phyloP scores from a whole-genome alignment of 129 eudicot genomes.

The carrot (Daucus carota) region DNA sequence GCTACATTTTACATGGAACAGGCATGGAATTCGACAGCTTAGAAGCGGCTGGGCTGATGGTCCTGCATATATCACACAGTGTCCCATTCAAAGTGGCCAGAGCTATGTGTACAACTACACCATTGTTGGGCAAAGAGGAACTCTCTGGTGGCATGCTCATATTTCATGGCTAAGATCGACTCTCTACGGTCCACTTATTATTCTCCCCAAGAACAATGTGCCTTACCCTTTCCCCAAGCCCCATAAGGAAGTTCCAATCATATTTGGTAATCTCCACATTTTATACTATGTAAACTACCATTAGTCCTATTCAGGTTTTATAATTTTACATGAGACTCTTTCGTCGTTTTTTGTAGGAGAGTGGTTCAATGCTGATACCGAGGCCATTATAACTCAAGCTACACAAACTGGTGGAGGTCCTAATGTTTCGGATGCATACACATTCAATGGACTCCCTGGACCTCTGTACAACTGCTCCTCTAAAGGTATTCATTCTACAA shows the following conservation, averaged over 20 bases:
- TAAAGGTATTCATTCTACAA: conserved; percentile 20
- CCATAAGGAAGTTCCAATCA: conserved; percentile 38
- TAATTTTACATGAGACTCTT: background rate
- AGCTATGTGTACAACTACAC: conserved; percentile 40
- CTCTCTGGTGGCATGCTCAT: conserved; percentile 46
- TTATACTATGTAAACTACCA: background rate
- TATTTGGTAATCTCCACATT: conserved; percentile 22
- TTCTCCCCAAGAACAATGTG: conserved; percentile 34
- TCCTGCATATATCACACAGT: conserved; percentile 42
- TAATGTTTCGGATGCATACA: conserved; percentile 49
- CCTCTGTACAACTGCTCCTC: conserved; percentile 41
- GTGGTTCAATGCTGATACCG: conserved; percentile 42
- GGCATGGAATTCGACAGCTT: conserved; percentile 54
- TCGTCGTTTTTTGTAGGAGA: conserved; percentile 22
- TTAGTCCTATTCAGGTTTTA: background rate
- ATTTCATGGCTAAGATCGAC: conserved; percentile 44
- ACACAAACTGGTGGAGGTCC: conserved; percentile 52
- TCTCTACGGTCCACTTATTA: conserved; percentile 40
- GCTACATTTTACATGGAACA: background rate
- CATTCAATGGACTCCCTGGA: conserved; percentile 46
- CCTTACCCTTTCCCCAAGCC: conserved; percentile 49
- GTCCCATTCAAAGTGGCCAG: conserved; percentile 50
- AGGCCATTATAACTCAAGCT: conserved; percentile 39
- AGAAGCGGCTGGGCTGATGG: conserved; percentile 53
- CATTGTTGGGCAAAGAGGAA: conserved; percentile 44